Conservation (phyloP, 1,284 basidiomycete genomes). For the Singerocomus inundabilis region DNA sequence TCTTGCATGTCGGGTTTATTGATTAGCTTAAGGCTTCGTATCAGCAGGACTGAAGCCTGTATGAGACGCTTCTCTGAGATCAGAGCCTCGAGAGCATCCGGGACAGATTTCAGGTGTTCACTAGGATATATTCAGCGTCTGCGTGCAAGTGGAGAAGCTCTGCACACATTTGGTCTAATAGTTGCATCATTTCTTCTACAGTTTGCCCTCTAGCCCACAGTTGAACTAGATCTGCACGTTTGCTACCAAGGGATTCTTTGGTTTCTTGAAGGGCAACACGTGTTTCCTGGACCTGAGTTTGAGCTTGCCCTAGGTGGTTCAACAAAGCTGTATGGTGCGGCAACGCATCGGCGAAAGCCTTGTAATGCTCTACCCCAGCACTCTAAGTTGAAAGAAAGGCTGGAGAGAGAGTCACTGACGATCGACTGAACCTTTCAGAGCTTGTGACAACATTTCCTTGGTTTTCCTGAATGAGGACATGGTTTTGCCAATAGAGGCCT, state of each 20-base stretch:
- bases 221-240: slow-evolving; percentile 83
- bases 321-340: slow-evolving; percentile 83
- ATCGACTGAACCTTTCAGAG: slow-evolving; percentile 82
- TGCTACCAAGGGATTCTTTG: slow-evolving; percentile 74
- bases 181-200: slow-evolving; percentile 86
- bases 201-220: slow-evolving; percentile 81
- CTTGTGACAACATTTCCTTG: slow-evolving; percentile 72
- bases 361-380: slow-evolving; percentile 70
- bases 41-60: slow-evolving; percentile 86
- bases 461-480: slow-evolving; percentile 74
- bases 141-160: not conserved
- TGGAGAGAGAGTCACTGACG: slow-evolving; percentile 48
- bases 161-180: slow-evolving; percentile 87
- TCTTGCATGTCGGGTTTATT: slow-evolving; percentile 92
- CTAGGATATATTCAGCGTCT: slow-evolving; percentile 41
- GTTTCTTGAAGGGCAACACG: slow-evolving; percentile 73
- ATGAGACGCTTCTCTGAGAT: slow-evolving; percentile 95
- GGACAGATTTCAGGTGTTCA: slow-evolving; percentile 87
- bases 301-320: slow-evolving; percentile 66
- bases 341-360: slow-evolving; percentile 87
- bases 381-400: slow-evolving; percentile 2
- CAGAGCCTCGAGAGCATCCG: slow-evolving; percentile 90
- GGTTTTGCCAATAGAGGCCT: slow-evolving; percentile 65
- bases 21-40: slow-evolving; percentile 87
- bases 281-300: slow-evolving; percentile 72